Evolutionary conservation across 192 early-diverging fungal species (phyloP), one percentile per base, ranked within the genome.

Genomic region (Rhizophagus sp.): DNA sequence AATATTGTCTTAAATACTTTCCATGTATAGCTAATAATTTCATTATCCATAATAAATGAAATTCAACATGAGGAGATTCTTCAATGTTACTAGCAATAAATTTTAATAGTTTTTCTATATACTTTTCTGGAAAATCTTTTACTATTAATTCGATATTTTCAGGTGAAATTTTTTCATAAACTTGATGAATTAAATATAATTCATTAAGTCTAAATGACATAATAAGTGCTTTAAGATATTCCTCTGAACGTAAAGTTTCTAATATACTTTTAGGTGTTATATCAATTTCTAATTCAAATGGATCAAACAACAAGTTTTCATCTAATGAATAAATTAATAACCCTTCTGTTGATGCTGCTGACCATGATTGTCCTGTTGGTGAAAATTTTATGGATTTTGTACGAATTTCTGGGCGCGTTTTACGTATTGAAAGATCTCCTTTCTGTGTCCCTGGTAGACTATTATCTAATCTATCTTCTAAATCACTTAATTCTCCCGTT

Each of bases 191-290:
- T 61, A 99, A 83, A 24, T 87, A 82, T 49, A 82, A 84, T 82
- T 99, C 97, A 77, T 98, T 98, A 39, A 99, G 90, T 5, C 97
- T 88, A 88, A 99, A 96, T 1, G 96, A 88, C 92, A 97, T 97
- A 41, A 97, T 91, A 44, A 99, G 84, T 8, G 97, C 93, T 44
- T 92, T 91, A 70, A 97, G 85, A 84, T 96, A 96, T 62, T 99
- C 95, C 80, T 90, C 84, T 62, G 88, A 88, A 30, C 88, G 88
- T 36, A 97, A 82, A n/a, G 93, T 91, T 70, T 90, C 93, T 36
- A 91, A 75, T 33, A 97, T 93, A 0, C 94, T 88, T 27, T 92
- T 93, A 1, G 98, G 97, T 2, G 97, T 99, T 41, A 99, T 95
- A 81, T 98, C 94, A 44, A 97, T 91, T 81, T 99, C 97, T 4